Percentiles rank a stretch among this genome's conserved stretches.
phyloP scores from a whole-genome alignment of 2,329 filamentous ascomycete genomes.

The Neurospora crassa region DNA sequence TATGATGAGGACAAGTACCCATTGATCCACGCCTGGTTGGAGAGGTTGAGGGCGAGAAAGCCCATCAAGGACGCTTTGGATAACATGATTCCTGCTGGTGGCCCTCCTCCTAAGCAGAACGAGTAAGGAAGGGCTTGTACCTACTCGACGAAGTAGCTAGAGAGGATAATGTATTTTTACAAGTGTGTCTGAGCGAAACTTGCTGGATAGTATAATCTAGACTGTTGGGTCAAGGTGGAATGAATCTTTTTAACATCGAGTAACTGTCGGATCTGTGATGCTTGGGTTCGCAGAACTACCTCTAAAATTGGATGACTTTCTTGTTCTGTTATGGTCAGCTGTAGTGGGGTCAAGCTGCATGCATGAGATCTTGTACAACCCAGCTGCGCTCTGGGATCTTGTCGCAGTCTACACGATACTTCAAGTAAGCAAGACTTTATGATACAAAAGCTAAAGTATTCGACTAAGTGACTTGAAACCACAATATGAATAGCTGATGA shows the following conservation, averaged over 20 bases:
- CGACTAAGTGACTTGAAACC: not conserved
- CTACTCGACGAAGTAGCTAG: no score
- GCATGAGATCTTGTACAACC: not conserved
- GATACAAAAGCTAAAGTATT: not conserved
- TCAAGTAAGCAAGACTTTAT: not conserved
- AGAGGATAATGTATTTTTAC: not conserved
- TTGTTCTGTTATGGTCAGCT: not conserved
- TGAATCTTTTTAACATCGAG: not conserved
- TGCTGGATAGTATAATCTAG: not conserved
- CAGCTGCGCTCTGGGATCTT: not conserved
- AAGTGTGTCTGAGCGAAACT: not conserved
- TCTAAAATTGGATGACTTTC: not conserved
- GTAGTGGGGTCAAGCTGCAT: not conserved
- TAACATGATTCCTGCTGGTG: not conserved
- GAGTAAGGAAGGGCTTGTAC: not conserved
- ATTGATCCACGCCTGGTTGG: conserved; percentile 13
- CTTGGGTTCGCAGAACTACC: no score
- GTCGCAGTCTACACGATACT: not conserved
- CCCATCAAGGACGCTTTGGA: not conserved
- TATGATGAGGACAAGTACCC: conserved; percentile 10
- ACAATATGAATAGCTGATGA: not conserved
- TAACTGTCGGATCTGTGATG: not conserved
- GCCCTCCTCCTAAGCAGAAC: not conserved
- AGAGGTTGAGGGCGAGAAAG: conserved; percentile 1
- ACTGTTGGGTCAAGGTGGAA: not conserved